Conservation (phyloP, 2,329 filamentous ascomycete genomes). For the Elsinoe arachidis region DNA sequence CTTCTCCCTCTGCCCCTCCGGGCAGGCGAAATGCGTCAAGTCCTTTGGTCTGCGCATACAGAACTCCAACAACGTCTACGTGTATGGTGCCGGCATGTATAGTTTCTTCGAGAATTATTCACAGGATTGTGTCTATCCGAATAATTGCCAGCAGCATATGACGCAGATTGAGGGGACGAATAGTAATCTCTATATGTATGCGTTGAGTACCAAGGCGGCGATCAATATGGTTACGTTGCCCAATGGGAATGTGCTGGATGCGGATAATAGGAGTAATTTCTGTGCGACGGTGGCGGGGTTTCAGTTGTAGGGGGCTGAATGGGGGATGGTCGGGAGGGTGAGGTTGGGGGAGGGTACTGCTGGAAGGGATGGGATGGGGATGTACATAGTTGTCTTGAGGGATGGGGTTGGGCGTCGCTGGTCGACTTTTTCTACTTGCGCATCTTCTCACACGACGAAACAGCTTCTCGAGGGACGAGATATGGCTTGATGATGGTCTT, state of each 20-base stretch:
- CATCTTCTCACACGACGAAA: background rate
- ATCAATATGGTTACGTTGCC: conserved; percentile 40
- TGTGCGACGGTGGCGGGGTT: conserved; percentile 37
- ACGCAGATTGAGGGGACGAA: conserved; percentile 35
- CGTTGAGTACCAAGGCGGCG: conserved; percentile 40
- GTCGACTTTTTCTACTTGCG: background rate
- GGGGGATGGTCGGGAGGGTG: background rate
- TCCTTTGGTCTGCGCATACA: conserved; percentile 37
- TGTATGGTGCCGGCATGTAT: conserved; percentile 45
- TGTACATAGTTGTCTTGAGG: background rate
- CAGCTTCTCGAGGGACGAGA: background rate
- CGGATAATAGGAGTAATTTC: conserved; percentile 41
- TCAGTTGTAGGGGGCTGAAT: background rate
- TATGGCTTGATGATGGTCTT: background rate
- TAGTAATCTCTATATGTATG: conserved; percentile 38
- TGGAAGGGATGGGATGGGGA: background rate
- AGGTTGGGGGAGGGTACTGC: background rate
- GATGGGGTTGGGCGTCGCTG: background rate
- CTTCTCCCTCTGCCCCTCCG: conserved; percentile 30
- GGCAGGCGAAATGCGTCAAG: conserved; percentile 25
- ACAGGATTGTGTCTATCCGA: conserved; percentile 38
- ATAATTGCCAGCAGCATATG: conserved; percentile 46
- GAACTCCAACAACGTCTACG: conserved; percentile 33
- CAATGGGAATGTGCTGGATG: conserved; percentile 30
- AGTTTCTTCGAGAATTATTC: conserved; percentile 52